Conservation (phyloP, 2,329 filamentous ascomycete species). For the Botrytis porri region DNA sequence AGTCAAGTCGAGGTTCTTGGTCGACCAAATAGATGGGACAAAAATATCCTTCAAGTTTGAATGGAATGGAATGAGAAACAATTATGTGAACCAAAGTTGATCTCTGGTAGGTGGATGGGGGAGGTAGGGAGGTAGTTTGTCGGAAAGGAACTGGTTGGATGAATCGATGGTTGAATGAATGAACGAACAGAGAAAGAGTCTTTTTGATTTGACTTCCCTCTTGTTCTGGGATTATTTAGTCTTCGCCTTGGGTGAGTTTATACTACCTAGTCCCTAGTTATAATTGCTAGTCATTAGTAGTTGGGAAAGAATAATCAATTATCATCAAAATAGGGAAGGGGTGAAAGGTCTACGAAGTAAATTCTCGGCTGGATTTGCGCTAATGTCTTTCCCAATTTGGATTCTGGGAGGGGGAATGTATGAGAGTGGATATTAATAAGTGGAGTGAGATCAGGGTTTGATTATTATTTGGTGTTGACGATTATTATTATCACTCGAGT, state of each 20-base stretch:
- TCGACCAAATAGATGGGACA: background rate
- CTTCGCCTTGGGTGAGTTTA: background rate
- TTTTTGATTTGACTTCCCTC: background rate
- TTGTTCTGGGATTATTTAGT: slow-evolving; percentile 9
- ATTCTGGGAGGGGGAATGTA: slow-evolving; percentile 10
- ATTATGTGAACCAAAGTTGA: background rate
- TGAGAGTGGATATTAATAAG: slow-evolving; percentile 6
- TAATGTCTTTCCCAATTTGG: slow-evolving; percentile 7
- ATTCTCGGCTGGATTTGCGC: slow-evolving; percentile 11
- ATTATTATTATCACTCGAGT: background rate
- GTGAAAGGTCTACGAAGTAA: background rate
- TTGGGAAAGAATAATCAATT: slow-evolving; percentile 9
- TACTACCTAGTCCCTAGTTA: background rate
- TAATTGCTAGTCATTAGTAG: background rate
- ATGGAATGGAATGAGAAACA: background rate
- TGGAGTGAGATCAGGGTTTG: background rate
- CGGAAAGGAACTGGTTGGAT: slow-evolving; percentile 15
- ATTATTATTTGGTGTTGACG: background rate
- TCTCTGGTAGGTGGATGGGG: background rate
- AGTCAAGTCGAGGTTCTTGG: background rate
- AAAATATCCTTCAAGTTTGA: background rate
- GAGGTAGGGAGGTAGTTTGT: background rate
- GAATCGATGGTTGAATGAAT: background rate
- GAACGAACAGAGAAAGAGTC: slow-evolving; percentile 5
- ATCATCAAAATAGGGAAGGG: slow-evolving; percentile 8